A percentile compares a stretch with the other conserved stretches of the same genome.
phyloP scores from a whole-genome alignment of 306 rosid genomes.

The Dryas octopetala region DNA sequence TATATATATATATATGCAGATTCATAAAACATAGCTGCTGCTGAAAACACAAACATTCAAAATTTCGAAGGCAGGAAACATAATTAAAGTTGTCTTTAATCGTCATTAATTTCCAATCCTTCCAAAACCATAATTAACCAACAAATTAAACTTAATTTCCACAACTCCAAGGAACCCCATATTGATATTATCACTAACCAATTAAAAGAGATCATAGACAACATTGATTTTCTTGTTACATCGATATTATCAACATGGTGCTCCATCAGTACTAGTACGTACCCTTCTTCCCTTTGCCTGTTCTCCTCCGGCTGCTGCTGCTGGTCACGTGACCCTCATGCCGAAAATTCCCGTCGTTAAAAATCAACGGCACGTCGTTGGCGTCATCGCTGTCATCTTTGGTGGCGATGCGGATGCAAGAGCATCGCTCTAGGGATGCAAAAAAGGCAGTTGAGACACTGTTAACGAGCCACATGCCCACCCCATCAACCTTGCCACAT shows the following conservation, averaged over 20 bases:
- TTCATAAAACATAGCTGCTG: neutral
- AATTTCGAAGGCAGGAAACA: conserved; percentile 16
- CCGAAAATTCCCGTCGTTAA: conserved; percentile 61
- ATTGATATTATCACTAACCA: conserved; percentile 37
- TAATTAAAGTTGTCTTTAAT: conserved; percentile 4
- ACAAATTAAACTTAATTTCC: conserved; percentile 29
- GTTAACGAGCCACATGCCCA: conserved; percentile 74
- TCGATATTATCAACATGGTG: neutral
- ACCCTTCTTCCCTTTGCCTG: conserved; percentile 53
- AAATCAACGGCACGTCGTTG: conserved; percentile 68
- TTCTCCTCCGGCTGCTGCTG: conserved; percentile 43
- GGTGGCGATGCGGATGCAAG: conserved; percentile 76
- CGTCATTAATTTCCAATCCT: conserved; percentile 12
- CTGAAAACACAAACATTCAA: conserved; percentile 13
- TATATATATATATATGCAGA: neutral
- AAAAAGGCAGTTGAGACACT: conserved; percentile 65
- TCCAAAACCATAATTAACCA: conserved; percentile 30
- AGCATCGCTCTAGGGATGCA: conserved; percentile 65
- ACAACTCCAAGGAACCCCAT: conserved; percentile 17
- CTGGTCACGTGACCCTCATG: conserved; percentile 20
- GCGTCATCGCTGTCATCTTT: conserved; percentile 55
- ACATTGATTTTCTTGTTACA: conserved; percentile 1
- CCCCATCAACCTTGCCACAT: conserved; percentile 63
- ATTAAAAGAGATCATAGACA: conserved; percentile 2
- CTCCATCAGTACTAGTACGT: neutral